A percentile compares a stretch with the other conserved stretches of the same genome.
These are phyloP conservation scores for Lactarius quietus DNA, from an alignment of 768 basidiomycete species.

Conservation along the genomic window DNA sequence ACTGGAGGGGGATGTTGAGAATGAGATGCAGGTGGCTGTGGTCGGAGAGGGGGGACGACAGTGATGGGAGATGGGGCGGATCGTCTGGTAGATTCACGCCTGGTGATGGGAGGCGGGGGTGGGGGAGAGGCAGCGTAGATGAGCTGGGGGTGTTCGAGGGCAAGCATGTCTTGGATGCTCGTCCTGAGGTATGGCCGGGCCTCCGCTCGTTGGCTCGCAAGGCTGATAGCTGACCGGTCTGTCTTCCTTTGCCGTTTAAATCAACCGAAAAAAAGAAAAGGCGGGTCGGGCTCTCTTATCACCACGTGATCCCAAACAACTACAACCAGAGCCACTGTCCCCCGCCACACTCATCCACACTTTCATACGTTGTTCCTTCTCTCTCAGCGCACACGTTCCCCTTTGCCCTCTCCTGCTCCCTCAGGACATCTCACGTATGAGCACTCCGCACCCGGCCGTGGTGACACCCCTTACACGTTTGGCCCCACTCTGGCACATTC, in stretches of 20 bases:
- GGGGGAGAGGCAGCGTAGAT: constrained; percentile 20
- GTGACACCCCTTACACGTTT: constrained; percentile 4
- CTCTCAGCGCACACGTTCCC: not conserved
- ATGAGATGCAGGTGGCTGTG: constrained; percentile 21
- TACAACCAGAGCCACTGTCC: not conserved
- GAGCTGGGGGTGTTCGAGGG: constrained; percentile 43
- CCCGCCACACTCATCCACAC: not conserved
- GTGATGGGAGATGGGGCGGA: constrained; percentile 10
- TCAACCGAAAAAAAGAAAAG: constrained; percentile 10
- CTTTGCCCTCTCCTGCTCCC: not conserved
- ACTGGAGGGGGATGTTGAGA: constrained; percentile 28
- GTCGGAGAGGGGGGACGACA: constrained; percentile 23
- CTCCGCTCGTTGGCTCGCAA: not conserved
- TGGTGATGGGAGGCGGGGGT: constrained; percentile 8
- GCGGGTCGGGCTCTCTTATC: not conserved
- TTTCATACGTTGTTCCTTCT: not conserved
- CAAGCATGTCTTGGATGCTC: constrained; percentile 40
- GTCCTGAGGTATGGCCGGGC: not conserved
- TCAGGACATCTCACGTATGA: not conserved
- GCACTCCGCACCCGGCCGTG: constrained; percentile 2
- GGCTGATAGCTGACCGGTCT: not conserved
- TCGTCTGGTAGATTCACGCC: constrained; percentile 18
- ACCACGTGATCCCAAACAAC: constrained; percentile 10
- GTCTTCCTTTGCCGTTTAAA: not conserved
- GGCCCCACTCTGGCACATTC: not conserved